Percentiles rank a stretch among this genome's conserved stretches.
These are phyloP conservation scores for Psilocybe cubensis DNA, from an alignment of 768 basidiomycete genomes.

Conservation along the genomic window DNA sequence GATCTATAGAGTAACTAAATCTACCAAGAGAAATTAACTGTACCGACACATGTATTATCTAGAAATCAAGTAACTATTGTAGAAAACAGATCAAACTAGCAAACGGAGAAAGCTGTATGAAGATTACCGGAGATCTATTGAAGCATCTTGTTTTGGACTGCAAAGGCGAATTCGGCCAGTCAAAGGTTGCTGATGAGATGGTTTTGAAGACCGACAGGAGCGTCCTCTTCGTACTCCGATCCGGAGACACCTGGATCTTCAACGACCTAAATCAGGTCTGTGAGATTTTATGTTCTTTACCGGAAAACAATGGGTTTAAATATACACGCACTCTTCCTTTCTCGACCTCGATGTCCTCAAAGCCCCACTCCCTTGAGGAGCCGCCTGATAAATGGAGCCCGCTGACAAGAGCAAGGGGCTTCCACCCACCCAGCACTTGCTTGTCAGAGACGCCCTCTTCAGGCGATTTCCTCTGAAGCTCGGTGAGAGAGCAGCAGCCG, in stretches of 20 bases:
- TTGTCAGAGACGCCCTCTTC: slow-evolving; percentile 19
- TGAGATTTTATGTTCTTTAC: background rate
- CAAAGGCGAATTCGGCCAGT: background rate
- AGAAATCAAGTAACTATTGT: too few species aligned
- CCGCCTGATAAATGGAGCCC: slow-evolving; percentile 64
- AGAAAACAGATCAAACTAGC: background rate
- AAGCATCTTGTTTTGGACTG: background rate
- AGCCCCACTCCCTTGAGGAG: slow-evolving; percentile 75
- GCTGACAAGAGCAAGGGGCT: slow-evolving; percentile 50
- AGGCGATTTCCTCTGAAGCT: slow-evolving; percentile 40
- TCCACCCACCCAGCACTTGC: slow-evolving; percentile 48
- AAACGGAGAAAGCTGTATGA: slow-evolving; percentile 2
- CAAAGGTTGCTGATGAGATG: slow-evolving; percentile 41
- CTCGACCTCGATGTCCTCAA: slow-evolving; percentile 68
- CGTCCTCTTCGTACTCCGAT: slow-evolving; percentile 60
- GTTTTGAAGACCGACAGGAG: slow-evolving; percentile 32
- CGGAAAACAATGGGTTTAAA: background rate
- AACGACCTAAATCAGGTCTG: slow-evolving; percentile 54
- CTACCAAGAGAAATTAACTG: too few species aligned
- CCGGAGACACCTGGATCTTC: slow-evolving; percentile 72
- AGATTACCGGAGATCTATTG: background rate
- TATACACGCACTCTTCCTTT: slow-evolving; percentile 57
- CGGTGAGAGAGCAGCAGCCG: slow-evolving; percentile 78
- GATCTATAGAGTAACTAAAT: too few species aligned
- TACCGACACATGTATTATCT: too few species aligned